phyloP scores from a whole-genome alignment of 345 rosid genomes.

The Citrus maxima region DNA sequence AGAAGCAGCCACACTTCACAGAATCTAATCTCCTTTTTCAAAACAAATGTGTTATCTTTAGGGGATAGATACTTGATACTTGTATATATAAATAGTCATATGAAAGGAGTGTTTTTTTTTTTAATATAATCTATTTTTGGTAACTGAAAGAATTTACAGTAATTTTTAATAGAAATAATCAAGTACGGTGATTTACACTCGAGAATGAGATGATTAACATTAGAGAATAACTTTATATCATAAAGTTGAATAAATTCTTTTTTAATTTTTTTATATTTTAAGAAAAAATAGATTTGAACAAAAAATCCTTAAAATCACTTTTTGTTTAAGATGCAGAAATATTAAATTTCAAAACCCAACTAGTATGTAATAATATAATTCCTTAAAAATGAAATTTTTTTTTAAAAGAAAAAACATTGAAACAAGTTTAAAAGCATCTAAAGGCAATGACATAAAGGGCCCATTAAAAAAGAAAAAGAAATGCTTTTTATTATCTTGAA shows the following conservation, averaged over 20 bases:
- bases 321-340: no score
- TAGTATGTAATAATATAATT: not conserved
- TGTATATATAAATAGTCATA: not conserved
- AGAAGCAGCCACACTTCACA: not conserved
- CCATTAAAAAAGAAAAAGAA: not conserved
- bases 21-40: not conserved
- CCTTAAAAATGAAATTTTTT: not conserved
- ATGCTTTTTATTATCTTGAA: not conserved
- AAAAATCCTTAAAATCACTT: no score
- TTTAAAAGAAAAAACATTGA: not conserved
- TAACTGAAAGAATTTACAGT: not conserved
- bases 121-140: not conserved
- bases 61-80: not conserved
- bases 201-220: no score
- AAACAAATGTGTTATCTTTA: not conserved
- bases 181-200: no score
- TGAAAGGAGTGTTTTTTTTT: not conserved
- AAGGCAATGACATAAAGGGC: no score
- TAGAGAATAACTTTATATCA: no score
- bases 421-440: not conserved
- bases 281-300: not conserved
- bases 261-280: no score
- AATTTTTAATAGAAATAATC: no score
- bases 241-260: no score
- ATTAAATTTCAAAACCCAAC: not conserved